Evolutionary conservation across 352 stramenopile genomes (phyloP), one percentile per base, ranked within the genome.

Genomic region (Globisporangium alternatum): DNA sequence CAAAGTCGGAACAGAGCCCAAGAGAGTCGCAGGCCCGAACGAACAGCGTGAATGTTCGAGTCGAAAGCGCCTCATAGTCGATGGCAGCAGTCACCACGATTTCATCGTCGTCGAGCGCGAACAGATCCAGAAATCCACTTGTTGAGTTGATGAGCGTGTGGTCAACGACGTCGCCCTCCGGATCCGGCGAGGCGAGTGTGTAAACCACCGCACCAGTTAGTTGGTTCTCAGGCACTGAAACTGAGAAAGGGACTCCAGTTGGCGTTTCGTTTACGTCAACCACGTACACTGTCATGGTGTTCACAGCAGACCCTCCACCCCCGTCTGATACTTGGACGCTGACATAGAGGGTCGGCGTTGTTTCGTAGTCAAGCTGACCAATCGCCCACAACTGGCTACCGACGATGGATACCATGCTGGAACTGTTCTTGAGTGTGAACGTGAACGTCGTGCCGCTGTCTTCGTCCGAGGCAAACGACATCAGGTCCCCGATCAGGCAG

Each of bases 21-120:
- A 80, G 59, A n/a, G 77, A 69, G 49, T 89, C 80, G 41, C 80
- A 89, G 5, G 62, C 68, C 10, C 54, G 58, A 5, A 86, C 45
- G 33, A 66, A 72, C 2, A 78, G 10, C 0, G 58, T 57, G 55
- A 81, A 80, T 0, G 39, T 58, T 5, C 72, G 66, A n/a, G n/a
- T 49, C 12, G 52, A 39, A 25, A 74, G 47, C 12, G 45, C 2
- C 33, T 64, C 57, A 21, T 48, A 64, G 43, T 64, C 57, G 35
- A 64, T 64, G 9, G 45, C n/a, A 43, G 57, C 25, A 6, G 31
- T 30, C 2, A 56, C 33, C 9, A 48, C 45, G 44, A 64, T 64
- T 5, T 21, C 21, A 17, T 37, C 30, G 12, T 21, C 45, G n/a
- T 56, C 45, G 22, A 64, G 57, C 21, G n/a, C n/a, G 19, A 64